Conservation (phyloP, 495 filamentous ascomycete species). For the Penicillium silybi region DNA sequence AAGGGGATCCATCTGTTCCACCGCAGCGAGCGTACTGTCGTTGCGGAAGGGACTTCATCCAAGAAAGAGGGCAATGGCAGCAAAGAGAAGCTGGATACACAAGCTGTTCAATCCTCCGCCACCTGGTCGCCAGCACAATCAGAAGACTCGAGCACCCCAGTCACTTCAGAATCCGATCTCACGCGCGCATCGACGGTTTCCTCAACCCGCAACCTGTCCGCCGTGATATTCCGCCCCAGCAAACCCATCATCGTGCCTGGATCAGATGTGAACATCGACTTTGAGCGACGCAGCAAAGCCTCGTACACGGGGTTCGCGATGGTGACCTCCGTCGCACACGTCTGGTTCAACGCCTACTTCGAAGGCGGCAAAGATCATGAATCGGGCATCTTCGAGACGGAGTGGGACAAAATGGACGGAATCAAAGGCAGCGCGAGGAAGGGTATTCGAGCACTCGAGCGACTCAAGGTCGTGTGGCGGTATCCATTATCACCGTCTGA, state of each 20-base stretch:
- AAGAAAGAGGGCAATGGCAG: constrained; percentile 4
- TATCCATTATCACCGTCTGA: constrained; percentile 23
- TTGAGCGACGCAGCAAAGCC: constrained; percentile 76
- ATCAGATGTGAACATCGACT: constrained; percentile 83
- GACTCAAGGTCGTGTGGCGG: constrained; percentile 83
- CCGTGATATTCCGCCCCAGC: constrained; percentile 74
- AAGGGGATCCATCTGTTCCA: constrained; percentile 79
- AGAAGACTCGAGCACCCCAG: constrained; percentile 11
- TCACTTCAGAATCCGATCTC: constrained; percentile 3
- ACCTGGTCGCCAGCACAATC: constrained; percentile 18
- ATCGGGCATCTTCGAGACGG: constrained; percentile 59
- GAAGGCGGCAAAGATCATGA: constrained; percentile 69
- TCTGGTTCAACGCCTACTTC: constrained; percentile 96
- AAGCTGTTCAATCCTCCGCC: constrained; percentile 6
- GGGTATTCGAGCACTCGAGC: constrained; percentile 76
- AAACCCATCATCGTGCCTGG: constrained; percentile 64
- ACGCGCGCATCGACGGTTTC: constrained; percentile 5
- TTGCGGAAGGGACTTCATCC: constrained; percentile 44
- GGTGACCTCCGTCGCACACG: constrained; percentile 88
- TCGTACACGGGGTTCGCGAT: constrained; percentile 72
- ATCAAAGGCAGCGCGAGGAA: constrained; percentile 78
- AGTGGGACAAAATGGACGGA: constrained; percentile 66
- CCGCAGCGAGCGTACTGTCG: constrained; percentile 66
- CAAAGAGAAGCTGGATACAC: not conserved
- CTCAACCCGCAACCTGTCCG: constrained; percentile 24